Evolutionary conservation across 345 rosid species (phyloP).

Genomic region (Bruguiera gymnorhiza): DNA sequence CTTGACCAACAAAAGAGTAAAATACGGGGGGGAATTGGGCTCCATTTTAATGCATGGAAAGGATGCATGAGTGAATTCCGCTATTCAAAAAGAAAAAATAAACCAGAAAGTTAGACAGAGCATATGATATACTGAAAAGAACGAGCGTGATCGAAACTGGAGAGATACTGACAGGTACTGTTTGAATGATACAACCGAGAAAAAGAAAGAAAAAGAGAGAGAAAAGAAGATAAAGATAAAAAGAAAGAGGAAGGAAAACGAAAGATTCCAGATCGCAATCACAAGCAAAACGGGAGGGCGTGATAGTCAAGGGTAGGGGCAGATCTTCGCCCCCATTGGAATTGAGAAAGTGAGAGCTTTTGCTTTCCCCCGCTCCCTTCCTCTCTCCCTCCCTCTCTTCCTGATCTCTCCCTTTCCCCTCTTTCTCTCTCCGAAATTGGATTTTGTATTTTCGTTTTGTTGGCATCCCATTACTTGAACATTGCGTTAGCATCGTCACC

Average conservation of each 20-base stretch:
- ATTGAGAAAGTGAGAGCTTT: constrained; percentile 51
- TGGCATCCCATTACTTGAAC: constrained; percentile 18
- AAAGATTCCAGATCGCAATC: constrained; percentile 53
- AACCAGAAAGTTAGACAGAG: background rate
- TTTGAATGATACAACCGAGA: constrained; percentile 3
- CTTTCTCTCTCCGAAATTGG: constrained; percentile 12
- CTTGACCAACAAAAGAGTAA: no score
- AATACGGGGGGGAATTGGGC: no score
- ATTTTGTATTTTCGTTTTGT: constrained; percentile 3
- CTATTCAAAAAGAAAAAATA: background rate
- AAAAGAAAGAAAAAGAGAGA: constrained; percentile 3
- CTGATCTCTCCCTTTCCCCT: background rate
- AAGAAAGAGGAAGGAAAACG: constrained; percentile 8
- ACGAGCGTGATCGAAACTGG: constrained; percentile 19
- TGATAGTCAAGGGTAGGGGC: constrained; percentile 30
- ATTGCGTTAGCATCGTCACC: constrained; percentile 20
- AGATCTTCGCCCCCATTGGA: constrained; percentile 50
- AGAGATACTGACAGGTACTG: constrained; percentile 22
- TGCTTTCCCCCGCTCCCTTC: constrained; percentile 23
- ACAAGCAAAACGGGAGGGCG: constrained; percentile 38
- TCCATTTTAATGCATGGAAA: no score
- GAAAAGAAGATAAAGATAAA: background rate
- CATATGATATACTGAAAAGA: constrained; percentile 15
- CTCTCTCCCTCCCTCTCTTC: background rate
- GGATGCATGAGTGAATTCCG: no score